A percentile compares a stretch with the other conserved stretches of the same genome.
Evolutionary conservation across 2,329 filamentous ascomycete species (phyloP).

Genomic region (Podosphaera xanthii): DNA sequence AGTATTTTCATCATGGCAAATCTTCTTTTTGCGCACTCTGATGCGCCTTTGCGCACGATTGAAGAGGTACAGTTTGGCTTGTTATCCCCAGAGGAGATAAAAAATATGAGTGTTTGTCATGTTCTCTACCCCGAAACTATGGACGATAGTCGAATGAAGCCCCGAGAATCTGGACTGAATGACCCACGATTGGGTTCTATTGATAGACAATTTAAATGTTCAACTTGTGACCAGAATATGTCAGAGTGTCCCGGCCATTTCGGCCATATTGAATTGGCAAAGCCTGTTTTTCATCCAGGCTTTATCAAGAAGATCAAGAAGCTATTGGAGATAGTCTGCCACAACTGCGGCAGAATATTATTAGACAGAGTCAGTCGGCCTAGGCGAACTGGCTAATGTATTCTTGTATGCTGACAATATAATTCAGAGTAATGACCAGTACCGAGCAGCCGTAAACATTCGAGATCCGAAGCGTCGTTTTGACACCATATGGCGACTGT

Average conservation of each 20-base stretch:
- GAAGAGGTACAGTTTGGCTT: slow-evolving; percentile 98
- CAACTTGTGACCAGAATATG: slow-evolving; percentile 89
- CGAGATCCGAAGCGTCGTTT: slow-evolving; percentile 91
- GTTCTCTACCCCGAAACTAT: slow-evolving; percentile 98
- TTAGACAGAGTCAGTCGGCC: slow-evolving; percentile 87
- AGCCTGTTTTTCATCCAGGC: slow-evolving; percentile 82
- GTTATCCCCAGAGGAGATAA: slow-evolving; percentile 94
- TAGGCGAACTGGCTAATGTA: slow-evolving; percentile 29
- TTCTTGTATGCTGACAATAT: slow-evolving; percentile 35
- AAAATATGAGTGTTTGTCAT: slow-evolving; percentile 91
- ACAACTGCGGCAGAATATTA: slow-evolving; percentile 95
- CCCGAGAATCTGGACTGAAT: slow-evolving; percentile 78
- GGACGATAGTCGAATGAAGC: slow-evolving; percentile 84
- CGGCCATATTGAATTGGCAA: slow-evolving; percentile 92
- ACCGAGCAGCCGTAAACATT: slow-evolving; percentile 56
- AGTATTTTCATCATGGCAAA: slow-evolving; percentile 52
- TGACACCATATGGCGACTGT: slow-evolving; percentile 74
- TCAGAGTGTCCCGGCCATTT: slow-evolving; percentile 94
- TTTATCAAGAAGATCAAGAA: slow-evolving; percentile 99
- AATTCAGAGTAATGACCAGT: slow-evolving; percentile 60
- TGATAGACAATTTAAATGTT: slow-evolving; percentile 86
- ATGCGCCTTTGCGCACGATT: slow-evolving; percentile 88
- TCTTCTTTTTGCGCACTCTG: slow-evolving; percentile 72
- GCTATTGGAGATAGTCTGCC: slow-evolving; percentile 93
- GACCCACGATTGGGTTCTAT: slow-evolving; percentile 92